A percentile compares a stretch with the other conserved stretches of the same genome.
These are phyloP conservation scores for Dictyostelium capitatum DNA, from an alignment of 78 protist species.

Conservation along the genomic window DNA sequence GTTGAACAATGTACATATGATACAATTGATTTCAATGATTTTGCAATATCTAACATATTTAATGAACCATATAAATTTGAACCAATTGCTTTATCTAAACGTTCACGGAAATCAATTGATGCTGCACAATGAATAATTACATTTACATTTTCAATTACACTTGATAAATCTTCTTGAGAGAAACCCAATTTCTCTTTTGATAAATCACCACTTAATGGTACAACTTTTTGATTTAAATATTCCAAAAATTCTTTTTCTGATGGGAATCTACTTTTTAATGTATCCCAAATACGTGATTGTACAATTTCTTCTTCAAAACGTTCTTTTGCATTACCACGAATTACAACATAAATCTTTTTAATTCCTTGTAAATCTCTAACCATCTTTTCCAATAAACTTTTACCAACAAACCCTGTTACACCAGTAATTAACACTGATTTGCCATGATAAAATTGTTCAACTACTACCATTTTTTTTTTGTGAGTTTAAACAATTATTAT, in stretches of 20 bases:
- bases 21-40: constrained; percentile 23
- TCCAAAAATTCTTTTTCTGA: too few relatives aligned
- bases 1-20: constrained; percentile 92
- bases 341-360: constrained; percentile 38
- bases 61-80: constrained; percentile 85
- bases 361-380: constrained; percentile 76
- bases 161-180: constrained; percentile 10
- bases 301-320: constrained; percentile 83
- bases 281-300: constrained; percentile 65
- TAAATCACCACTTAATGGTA: constrained; percentile 86
- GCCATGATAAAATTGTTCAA: constrained; percentile 65
- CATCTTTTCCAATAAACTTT: constrained; percentile 87
- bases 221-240: constrained; percentile 30
- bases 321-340: constrained; percentile 84
- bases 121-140: constrained; percentile 91
- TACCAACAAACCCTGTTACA: constrained; percentile 94
- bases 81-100: constrained; percentile 78
- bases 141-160: constrained; percentile 29
- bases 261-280: not conserved
- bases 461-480: constrained; percentile 27
- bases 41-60: constrained; percentile 80
- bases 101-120: constrained; percentile 90
- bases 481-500: too few relatives aligned
- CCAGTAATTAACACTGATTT: constrained; percentile 88
- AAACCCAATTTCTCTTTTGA: constrained; percentile 72